Conservation (phyloP, 208 protist genomes). For the Tritrichomonas musculus region DNA sequence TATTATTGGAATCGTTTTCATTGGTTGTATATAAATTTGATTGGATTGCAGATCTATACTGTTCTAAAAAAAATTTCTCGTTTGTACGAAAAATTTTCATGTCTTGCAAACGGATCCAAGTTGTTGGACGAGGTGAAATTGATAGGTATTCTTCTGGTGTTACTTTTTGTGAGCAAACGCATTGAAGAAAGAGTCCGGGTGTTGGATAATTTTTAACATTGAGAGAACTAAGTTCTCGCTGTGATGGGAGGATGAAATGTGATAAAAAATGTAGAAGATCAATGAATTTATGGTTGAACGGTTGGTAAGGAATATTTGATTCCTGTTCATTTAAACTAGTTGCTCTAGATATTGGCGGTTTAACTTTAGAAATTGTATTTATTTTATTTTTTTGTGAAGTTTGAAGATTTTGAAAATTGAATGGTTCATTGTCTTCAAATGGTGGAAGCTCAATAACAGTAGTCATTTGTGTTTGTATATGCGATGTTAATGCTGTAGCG, state of each 20-base stretch:
- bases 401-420: too few relatives aligned
- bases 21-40: too few relatives aligned
- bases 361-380: too few relatives aligned
- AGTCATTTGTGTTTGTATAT: not conserved
- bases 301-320: too few relatives aligned
- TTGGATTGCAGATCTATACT: too few relatives aligned
- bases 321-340: too few relatives aligned
- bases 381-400: too few relatives aligned
- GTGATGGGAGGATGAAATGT: not conserved
- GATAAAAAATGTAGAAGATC: not conserved
- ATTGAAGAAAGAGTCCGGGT: not conserved
- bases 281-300: too few relatives aligned
- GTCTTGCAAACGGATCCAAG: not conserved
- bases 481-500: not conserved
- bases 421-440: not conserved
- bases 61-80: too few relatives aligned
- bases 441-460: not conserved
- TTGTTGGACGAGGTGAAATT: not conserved
- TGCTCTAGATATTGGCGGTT: too few relatives aligned
- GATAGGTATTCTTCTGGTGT: not conserved
- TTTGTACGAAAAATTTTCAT: not conserved
- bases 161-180: not conserved
- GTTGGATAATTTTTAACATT: not conserved
- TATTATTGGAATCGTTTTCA: too few relatives aligned
- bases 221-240: not conserved